phyloP scores from a whole-genome alignment of 192 early-diverging fungal genomes.

The Rhizophagus prolifer region DNA sequence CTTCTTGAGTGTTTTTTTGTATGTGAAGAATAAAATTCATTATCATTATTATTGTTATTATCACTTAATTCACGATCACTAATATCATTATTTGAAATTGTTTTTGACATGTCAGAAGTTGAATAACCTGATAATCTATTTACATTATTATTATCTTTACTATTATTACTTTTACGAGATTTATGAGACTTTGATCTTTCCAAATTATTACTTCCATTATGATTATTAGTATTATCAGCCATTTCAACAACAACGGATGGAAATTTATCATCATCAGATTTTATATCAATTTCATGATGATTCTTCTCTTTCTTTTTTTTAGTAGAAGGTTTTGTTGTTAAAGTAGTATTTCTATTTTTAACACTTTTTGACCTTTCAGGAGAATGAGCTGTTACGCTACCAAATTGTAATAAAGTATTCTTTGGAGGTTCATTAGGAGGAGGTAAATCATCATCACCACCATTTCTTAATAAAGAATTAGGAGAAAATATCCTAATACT shows the following conservation, averaged over 20 bases:
- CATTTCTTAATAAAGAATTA: background rate
- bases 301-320: background rate
- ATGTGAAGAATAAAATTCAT: background rate
- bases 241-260: background rate
- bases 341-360: background rate
- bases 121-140: background rate
- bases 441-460: background rate
- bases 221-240: background rate
- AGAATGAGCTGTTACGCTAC: background rate
- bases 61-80: background rate
- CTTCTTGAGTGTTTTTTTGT: background rate
- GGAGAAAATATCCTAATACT: background rate
- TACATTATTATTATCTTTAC: background rate
- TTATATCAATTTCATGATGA: background rate
- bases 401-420: background rate
- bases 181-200: background rate
- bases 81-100: background rate
- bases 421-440: background rate
- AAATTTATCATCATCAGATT: background rate
- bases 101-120: background rate
- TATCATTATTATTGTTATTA: background rate
- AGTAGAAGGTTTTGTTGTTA: background rate
- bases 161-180: background rate
- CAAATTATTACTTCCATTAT: background rate
- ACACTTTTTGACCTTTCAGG: background rate